A percentile compares a stretch with the other conserved stretches of the same genome.
These are phyloP conservation scores for Colletotrichum endophyticum DNA, from an alignment of 2,329 filamentous ascomycete species.

Conservation along the genomic window DNA sequence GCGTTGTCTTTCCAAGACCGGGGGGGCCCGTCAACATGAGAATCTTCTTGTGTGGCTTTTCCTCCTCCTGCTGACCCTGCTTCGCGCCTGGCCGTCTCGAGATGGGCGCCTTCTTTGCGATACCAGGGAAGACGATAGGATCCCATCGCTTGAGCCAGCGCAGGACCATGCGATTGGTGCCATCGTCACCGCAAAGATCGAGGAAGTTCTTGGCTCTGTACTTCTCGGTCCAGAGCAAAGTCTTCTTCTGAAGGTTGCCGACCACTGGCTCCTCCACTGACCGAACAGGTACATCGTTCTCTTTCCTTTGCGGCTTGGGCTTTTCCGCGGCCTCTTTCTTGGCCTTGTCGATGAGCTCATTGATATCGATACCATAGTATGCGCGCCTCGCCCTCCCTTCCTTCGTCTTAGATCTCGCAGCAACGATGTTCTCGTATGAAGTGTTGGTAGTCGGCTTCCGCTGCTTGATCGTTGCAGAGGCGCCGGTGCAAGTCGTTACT, in stretches of 20 bases:
- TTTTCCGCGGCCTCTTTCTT: conserved; percentile 59
- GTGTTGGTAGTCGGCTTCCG: conserved; percentile 50
- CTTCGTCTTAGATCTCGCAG: conserved; percentile 68
- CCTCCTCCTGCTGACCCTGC: conserved; percentile 54
- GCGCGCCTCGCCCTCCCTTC: conserved; percentile 73
- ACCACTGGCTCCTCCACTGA: conserved; percentile 44
- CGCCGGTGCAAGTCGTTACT: conserved; percentile 63
- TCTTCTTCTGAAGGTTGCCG: conserved; percentile 48
- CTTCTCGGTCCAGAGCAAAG: conserved; percentile 93
- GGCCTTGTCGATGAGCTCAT: conserved; percentile 77
- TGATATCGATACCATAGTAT: conserved; percentile 94
- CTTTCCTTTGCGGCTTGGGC: conserved; percentile 23
- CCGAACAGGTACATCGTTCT: conserved; percentile 36
- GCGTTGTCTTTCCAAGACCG: conserved; percentile 91
- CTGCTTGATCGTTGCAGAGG: conserved; percentile 58
- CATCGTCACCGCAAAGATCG: conserved; percentile 92
- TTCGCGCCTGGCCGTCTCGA: conserved; percentile 46
- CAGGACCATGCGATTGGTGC: conserved; percentile 88
- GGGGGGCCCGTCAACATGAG: conserved; percentile 90
- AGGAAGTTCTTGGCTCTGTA: conserved; percentile 92
- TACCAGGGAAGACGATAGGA: conserved; percentile 84
- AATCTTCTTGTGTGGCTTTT: conserved; percentile 85
- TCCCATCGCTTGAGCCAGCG: conserved; percentile 97
- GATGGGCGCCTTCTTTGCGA: conserved; percentile 60
- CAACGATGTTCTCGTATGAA: conserved; percentile 71